A percentile compares a stretch with the other conserved stretches of the same genome.
phyloP scores from a whole-genome alignment of 345 rosid genomes.

The Eucalyptus sideroxylon region DNA sequence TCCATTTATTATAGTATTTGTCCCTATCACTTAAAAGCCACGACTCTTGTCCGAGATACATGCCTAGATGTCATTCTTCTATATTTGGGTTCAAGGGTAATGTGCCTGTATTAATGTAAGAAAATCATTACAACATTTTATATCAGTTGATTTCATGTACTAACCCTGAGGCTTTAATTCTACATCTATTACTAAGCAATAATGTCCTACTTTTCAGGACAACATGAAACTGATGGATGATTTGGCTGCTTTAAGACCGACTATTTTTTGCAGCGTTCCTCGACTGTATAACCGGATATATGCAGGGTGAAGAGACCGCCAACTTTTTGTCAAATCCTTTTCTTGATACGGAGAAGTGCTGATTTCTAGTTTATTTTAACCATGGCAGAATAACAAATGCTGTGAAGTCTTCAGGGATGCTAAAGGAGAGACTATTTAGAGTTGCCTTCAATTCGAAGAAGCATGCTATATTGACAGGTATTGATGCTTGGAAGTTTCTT shows the following conservation, averaged over 20 bases:
- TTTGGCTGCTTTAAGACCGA: constrained; percentile 70
- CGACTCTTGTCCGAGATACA: not conserved
- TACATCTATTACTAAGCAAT: not conserved
- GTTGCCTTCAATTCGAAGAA: constrained; percentile 80
- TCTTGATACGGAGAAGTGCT: not conserved
- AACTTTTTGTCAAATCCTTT: not conserved
- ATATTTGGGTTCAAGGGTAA: not conserved
- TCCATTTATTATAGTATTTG: not conserved
- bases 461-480: constrained; percentile 70
- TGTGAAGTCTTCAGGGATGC: constrained; percentile 58
- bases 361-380: not conserved
- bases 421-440: constrained; percentile 65
- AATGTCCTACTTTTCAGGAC: constrained; percentile 38
- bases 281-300: constrained; percentile 78
- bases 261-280: constrained; percentile 89
- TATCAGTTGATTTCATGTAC: not conserved
- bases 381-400: constrained; percentile 54
- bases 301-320: constrained; percentile 44
- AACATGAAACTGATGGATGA: constrained; percentile 80
- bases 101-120: not conserved
- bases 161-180: not conserved
- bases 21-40: not conserved
- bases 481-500: not conserved
- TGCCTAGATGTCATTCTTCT: not conserved
- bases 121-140: not conserved